Evolutionary conservation across 495 filamentous ascomycete genomes (phyloP), one percentile per base, ranked within the genome.

Genomic region (Staphylotrichum longicolle): DNA sequence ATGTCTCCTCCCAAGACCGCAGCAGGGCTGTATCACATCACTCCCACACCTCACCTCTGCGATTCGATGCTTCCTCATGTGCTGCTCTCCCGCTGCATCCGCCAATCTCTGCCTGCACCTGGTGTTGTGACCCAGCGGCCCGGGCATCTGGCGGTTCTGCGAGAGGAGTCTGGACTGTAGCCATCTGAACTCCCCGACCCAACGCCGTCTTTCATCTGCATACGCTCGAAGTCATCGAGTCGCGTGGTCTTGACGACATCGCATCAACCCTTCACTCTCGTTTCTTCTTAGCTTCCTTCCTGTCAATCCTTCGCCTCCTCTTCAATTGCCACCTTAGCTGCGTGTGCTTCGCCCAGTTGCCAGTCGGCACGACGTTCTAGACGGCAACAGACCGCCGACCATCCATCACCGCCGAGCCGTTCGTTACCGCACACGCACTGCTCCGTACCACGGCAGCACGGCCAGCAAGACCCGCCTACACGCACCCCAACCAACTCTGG

Each of bases 181-280:
- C 14, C 52, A 11, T 44, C 52, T 32, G 39, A 42, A 56, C 54
- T 34, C 42, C 3, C 15, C 15, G 27, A 27, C 20, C 20, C 20
- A 27, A 41, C 2, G 9, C 34, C 34, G 8, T 34, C 34, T 53
- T 4, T 32, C 34, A 20, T 20, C 14, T 3, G 20, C 34, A 27
- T 37, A 27, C 51, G n/a, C 20, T 27, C 20, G 0, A 27, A 27
- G 30, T 60, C 45, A 51, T 35, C 14, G 20, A 44, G 20, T 33
- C 45, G 64, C 56, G 42, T 45, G 49, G 66, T 68, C 65, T 72
- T 64, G 69, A 70, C 60, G 67, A 72, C 20, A 27, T 27, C 20
- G 20, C 64, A 60, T 59, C 57, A 45, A 39, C 40, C 5, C 44
- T 9, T 53, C 51, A 33, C 27, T 41, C 27, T 42, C 34, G 30